Evolutionary conservation across 176 grass and related monocot species (phyloP).

Genomic region (Aegilops bicornis): DNA sequence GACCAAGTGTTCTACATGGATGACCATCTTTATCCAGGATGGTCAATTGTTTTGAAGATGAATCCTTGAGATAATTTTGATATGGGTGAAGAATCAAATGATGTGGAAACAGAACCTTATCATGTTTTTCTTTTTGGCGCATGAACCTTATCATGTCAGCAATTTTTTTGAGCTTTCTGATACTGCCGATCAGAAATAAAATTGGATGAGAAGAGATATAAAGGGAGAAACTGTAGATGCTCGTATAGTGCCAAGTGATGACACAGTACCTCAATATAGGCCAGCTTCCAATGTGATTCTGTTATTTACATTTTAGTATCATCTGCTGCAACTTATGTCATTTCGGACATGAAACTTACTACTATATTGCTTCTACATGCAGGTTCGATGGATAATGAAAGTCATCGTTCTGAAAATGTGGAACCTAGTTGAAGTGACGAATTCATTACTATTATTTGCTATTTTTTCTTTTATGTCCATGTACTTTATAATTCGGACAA

Average conservation of each 20-base stretch:
- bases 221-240: neutral
- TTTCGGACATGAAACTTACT: neutral
- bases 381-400: neutral
- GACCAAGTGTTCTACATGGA: neutral
- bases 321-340: neutral
- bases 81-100: slow-evolving; percentile 1
- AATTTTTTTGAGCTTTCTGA: neutral
- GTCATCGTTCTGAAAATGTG: neutral
- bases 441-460: neutral
- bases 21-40: slow-evolving; percentile 6
- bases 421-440: neutral
- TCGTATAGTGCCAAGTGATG: neutral
- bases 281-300: neutral
- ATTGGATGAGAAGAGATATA: neutral
- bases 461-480: too few species aligned
- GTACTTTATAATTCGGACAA: too few species aligned
- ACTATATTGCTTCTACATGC: neutral
- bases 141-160: neutral
- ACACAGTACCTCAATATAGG: neutral
- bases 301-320: neutral
- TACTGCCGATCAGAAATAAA: neutral
- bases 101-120: slow-evolving; percentile 10
- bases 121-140: too few species aligned
- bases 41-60: neutral
- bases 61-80: slow-evolving; percentile 29